Percentiles rank a stretch among this genome's conserved stretches.
phyloP scores from a whole-genome alignment of 352 stramenopile species.

The Pythium utonaiense region DNA sequence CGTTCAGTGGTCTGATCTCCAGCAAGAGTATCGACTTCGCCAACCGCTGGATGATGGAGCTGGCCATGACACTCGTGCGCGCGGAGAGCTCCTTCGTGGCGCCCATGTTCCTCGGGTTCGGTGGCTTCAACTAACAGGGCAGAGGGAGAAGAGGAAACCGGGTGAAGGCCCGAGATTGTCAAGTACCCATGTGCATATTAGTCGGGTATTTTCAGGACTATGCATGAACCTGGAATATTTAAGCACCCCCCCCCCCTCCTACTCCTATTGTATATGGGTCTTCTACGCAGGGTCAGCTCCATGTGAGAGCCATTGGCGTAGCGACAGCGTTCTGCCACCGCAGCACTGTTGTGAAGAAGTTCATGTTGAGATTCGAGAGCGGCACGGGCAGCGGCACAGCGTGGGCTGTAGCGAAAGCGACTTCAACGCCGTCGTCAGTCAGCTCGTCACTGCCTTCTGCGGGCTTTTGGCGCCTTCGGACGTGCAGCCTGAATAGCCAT shows the following conservation, averaged over 20 bases:
- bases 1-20: constrained; percentile 26
- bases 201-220: neutral
- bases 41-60: constrained; percentile 30
- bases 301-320: constrained; percentile 10
- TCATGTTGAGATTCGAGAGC: constrained; percentile 2
- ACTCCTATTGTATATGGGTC: neutral
- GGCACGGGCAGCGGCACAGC: constrained; percentile 6
- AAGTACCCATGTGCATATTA: neutral
- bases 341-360: constrained; percentile 15
- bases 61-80: constrained; percentile 25
- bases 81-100: constrained; percentile 27
- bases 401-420: constrained; percentile 7
- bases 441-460: neutral
- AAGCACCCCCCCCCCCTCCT: neutral
- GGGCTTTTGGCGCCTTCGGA: neutral
- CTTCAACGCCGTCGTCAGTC: constrained; percentile 1
- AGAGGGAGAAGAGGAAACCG: neutral
- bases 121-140: neutral
- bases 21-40: constrained; percentile 24
- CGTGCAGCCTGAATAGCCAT: neutral
- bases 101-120: constrained; percentile 17
- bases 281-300: neutral
- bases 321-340: constrained; percentile 8
- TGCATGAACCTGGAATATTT: neutral
- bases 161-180: too few species aligned